A percentile compares a stretch with the other conserved stretches of the same genome.
Conservation (phyloP, 768 basidiomycete genomes). For the Mycena filopes region DNA sequence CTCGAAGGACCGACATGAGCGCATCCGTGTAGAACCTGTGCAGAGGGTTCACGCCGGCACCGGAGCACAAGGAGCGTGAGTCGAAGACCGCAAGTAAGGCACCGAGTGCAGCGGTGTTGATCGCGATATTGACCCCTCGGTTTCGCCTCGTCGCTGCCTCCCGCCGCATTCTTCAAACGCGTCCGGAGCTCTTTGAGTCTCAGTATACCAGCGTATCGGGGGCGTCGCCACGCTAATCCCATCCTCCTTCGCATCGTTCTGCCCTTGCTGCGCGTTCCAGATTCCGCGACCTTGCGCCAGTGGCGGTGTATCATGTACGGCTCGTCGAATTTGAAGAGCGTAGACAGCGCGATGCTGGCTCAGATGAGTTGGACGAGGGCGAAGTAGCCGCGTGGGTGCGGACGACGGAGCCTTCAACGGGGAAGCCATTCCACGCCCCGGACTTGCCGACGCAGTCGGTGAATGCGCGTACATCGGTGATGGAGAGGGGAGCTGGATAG, state of each 20-base stretch:
- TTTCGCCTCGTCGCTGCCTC: too few relatives aligned
- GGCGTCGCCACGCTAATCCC: slow-evolving; percentile 44
- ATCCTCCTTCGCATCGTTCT: slow-evolving; percentile 38
- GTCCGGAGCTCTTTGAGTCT: slow-evolving; percentile 65
- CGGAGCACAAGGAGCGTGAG: too few relatives aligned
- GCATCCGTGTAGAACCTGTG: too few relatives aligned
- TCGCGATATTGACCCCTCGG: too few relatives aligned
- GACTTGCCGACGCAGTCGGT: slow-evolving; percentile 71
- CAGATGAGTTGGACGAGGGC: too few relatives aligned
- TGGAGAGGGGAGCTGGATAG: slow-evolving; percentile 63
- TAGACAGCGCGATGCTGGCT: slow-evolving; percentile 42
- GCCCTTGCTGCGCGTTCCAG: slow-evolving; percentile 52
- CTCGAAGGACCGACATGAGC: too few relatives aligned
- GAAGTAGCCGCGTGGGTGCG: slow-evolving; percentile 58
- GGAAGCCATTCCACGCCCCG: slow-evolving; percentile 72
- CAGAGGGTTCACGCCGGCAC: too few relatives aligned
- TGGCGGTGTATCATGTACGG: slow-evolving; percentile 99
- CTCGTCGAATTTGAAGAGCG: slow-evolving; percentile 99
- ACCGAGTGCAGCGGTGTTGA: too few relatives aligned
- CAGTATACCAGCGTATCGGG: slow-evolving; percentile 82
- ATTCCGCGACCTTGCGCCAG: slow-evolving; percentile 94
- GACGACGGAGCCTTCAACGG: slow-evolving; percentile 84
- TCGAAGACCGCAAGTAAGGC: too few relatives aligned
- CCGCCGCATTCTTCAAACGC: slow-evolving; percentile 75
- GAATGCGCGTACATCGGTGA: slow-evolving; percentile 78